Base-by-base conservation (phyloP, 164 flowering plant species). In the Taxillus chinensis region DNA sequence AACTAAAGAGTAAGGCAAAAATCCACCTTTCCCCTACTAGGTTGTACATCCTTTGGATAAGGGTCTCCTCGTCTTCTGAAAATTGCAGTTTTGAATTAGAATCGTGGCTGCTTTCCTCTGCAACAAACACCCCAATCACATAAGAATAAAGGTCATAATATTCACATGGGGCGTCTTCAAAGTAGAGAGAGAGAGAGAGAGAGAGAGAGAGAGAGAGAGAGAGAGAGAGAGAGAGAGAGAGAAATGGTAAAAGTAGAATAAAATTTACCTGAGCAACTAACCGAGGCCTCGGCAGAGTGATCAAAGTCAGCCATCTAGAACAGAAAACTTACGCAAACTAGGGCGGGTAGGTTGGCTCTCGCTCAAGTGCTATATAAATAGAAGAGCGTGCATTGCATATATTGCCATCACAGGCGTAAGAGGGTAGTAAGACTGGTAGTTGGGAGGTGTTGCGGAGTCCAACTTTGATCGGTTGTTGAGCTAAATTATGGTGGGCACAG, bases 1-100 rank as follows among this genome's bases (percentile, higher is more conserved):
- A 43, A 43, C 8, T 5, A 43, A 43, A 9, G 10, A 43, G 46
- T 5, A 9, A 9, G 46, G 46, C 39, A 11, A 3, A 17, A 51
- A 17, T 58, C 45, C 64, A 75, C 79, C 80, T 68, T 66, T 73
- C 69, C 45, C 80, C 80, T 56, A 77, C 75, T 27, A 73, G 68
- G 55, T 58, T 73, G 54, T 43, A 77, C 77, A 77, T 73, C 67
- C 70, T 68, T 15, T 41, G 53, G 39, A 77, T 73, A 2, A 77
- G 77, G 8, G 71, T 73, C 41, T 77, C 75, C 60, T 77, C 80
- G 54, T 73, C 80, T 55, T 77, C 80, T 8, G 77, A 73, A 60
- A 76, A 76, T 7, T 66, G 68, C 10, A 63, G 68, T 68, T 70
- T 72, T 2, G 67, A 64, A 12, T 67, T 67, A 4, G 67, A 64